Evolutionary conservation across 2,329 filamentous ascomycete species (phyloP), one percentile per base, ranked within the genome.

Genomic region (Didymella pomorum): DNA sequence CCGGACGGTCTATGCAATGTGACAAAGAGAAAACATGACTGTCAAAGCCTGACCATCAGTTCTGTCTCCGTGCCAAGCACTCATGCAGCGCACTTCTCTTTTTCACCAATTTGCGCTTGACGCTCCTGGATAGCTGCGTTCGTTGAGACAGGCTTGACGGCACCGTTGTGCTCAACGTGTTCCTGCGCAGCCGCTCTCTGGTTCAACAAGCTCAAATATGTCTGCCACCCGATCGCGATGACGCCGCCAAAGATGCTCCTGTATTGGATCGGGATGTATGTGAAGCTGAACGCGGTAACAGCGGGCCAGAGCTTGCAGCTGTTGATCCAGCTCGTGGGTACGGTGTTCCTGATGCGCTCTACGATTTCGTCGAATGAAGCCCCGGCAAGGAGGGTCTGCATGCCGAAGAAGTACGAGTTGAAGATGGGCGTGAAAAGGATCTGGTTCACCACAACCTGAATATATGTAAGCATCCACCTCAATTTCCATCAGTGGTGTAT

Each of bases 141-240:
- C 2, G 28, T 5, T 21, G n/a, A 16, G 26, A 14, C 18, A 20
- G 31, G 37, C 44, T 33, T 57, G 49, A 11, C 20, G 5, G 8
- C 33, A 2, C n/a, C 41, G 26, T 58, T 44, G 2, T 69, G 68
- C 39, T 72, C 69, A 7, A 54, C 52, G 43, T 67, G 65, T 52
- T 86, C 84, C 66, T 82, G 80, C 47, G 81, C 80, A 74, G 92
- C 91, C 1, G 91, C 91, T 61, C 81, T 81, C 69, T 89, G 84
- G 70, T 96, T 96, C 70, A 96, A 77, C 76, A 87, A 90, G 66
- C 88, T 91, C 67, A 97, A 72, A 81, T 97, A 97, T 0, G 92
- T 93, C 83, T 97, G 93, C 93, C 93, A 97, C 0, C 90, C 91
- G 50, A 97, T 89, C 1, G 92, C 91, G 64, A 96, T 84, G 7